Evolutionary conservation across 2,329 filamentous ascomycete species (phyloP).

Genomic region (Lithohypha guttulata): DNA sequence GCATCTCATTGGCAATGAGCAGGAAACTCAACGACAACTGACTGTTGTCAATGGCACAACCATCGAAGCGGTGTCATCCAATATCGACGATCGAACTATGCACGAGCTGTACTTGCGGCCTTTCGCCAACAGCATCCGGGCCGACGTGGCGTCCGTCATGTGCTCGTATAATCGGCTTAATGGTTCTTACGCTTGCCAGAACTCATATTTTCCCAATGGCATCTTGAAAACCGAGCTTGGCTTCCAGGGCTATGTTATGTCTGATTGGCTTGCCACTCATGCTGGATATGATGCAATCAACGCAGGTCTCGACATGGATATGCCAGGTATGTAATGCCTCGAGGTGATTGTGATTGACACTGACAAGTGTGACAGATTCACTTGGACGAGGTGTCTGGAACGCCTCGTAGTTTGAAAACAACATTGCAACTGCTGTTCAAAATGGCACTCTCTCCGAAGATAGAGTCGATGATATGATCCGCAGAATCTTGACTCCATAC

Average conservation of each 20-base stretch:
- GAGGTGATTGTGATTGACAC: no score
- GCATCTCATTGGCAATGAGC: constrained; percentile 56
- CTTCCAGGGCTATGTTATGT: constrained; percentile 58
- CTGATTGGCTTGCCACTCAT: constrained; percentile 69
- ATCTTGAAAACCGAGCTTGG: constrained; percentile 76
- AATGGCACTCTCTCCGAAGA: constrained; percentile 49
- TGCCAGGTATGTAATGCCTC: constrained; percentile 52
- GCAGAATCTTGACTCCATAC: constrained; percentile 19
- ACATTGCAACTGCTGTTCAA: constrained; percentile 42
- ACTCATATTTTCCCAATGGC: constrained; percentile 71
- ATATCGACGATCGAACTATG: constrained; percentile 54
- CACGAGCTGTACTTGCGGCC: constrained; percentile 59
- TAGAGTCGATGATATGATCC: constrained; percentile 53
- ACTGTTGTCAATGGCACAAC: constrained; percentile 42
- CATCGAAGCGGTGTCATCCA: constrained; percentile 43
- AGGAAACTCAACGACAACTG: constrained; percentile 39
- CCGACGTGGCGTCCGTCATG: constrained; percentile 45
- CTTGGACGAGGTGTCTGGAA: no score
- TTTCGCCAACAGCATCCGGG: constrained; percentile 50
- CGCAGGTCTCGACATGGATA: constrained; percentile 75
- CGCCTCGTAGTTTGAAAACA: constrained; percentile 23
- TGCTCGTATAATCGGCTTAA: constrained; percentile 50
- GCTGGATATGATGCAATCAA: constrained; percentile 54
- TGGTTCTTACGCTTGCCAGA: constrained; percentile 66
- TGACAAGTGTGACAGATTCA: no score